Evolutionary conservation across 768 basidiomycete genomes (phyloP), one percentile per base, ranked within the genome.

Genomic region (Naematelia aurantialba): DNA sequence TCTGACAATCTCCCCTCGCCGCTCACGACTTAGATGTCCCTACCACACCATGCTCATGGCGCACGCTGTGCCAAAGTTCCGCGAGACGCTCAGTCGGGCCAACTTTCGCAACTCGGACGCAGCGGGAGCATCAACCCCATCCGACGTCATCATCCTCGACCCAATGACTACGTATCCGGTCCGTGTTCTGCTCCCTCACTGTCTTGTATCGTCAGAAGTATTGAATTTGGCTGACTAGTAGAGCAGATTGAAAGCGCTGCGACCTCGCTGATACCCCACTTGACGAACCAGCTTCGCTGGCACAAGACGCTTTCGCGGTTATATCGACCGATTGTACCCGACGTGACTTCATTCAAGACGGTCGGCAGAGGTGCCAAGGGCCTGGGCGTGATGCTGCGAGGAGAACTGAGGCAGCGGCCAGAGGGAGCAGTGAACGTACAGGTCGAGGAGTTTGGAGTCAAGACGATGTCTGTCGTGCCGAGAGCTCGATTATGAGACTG

Each of bases 361-460:
- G 67, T 76, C 27, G 74, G 74, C 1, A 63, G 62, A 52, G 74
- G 74, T n/a, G 72, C 74, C 1, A 68, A 69, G 46, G 74, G 74
- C 0, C 46, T 76, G 5, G 74, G 74, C 0, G 67, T 74, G 21
- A 71, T 72, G 65, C 60, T 76, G 39, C 52, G 67, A 19, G 66
- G 69, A 12, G 74, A 76, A 42, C 58, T 72, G 27, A 66, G 62
- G 53, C 58, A 60, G 47, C 29, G 66, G 55, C 52, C 57, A 19
- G 46, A 58, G 5, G 69, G 65, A 0, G 60, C 61, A 8, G 58
- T 54, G 31, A 34, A 45, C 14, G 59, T 70, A 3, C 44, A 34
- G 12, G 66, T 74, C 4, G 50, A 56, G 49, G 72, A 74, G 51
- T 67, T 69, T 54, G 68, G 66, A 1, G 67, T 66, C 4, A 51